A percentile compares a stretch with the other conserved stretches of the same genome.
Evolutionary conservation across 1,139 yeast species (phyloP).

Genomic region (Yamadazyma pseudoaaseri): DNA sequence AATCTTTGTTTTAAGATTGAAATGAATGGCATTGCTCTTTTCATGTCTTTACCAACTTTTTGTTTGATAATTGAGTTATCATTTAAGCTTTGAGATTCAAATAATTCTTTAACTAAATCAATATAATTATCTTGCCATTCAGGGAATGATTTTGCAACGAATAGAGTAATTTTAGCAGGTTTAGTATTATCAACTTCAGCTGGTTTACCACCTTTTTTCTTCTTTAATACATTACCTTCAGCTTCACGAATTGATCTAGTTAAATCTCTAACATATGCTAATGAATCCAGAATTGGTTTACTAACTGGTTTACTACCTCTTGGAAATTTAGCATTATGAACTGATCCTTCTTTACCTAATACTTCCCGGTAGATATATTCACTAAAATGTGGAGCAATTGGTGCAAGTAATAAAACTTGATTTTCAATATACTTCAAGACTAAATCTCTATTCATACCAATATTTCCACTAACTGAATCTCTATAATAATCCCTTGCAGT

Average conservation of each 20-base stretch:
- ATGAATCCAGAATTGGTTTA: slow-evolving; percentile 59
- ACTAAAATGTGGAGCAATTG: slow-evolving; percentile 94
- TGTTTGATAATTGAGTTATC: slow-evolving; percentile 62
- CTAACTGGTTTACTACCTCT: slow-evolving; percentile 65
- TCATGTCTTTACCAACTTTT: slow-evolving; percentile 75
- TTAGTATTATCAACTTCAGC: slow-evolving; percentile 68
- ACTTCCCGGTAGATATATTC: slow-evolving; percentile 87
- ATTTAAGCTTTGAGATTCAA: slow-evolving; percentile 58
- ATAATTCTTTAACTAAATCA: slow-evolving; percentile 77
- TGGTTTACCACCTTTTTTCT: slow-evolving; percentile 83
- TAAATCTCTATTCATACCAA: slow-evolving; percentile 81
- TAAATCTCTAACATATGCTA: slow-evolving; percentile 73
- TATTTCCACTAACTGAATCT: slow-evolving; percentile 60
- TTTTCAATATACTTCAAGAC: slow-evolving; percentile 78
- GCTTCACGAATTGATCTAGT: slow-evolving; percentile 88
- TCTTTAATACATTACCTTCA: slow-evolving; percentile 83
- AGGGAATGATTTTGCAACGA: slow-evolving; percentile 82
- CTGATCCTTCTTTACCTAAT: slow-evolving; percentile 56
- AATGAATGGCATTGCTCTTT: slow-evolving; percentile 97
- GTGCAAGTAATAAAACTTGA: slow-evolving; percentile 82
- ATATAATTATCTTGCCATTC: slow-evolving; percentile 94
- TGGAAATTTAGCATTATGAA: slow-evolving; percentile 82
- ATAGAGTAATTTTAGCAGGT: slow-evolving; percentile 73
- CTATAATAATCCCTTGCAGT: slow-evolving; percentile 95
- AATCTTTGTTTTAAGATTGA: slow-evolving; percentile 81